phyloP scores from a whole-genome alignment of 2,329 filamentous ascomycete genomes.

The Fusarium sp. region DNA sequence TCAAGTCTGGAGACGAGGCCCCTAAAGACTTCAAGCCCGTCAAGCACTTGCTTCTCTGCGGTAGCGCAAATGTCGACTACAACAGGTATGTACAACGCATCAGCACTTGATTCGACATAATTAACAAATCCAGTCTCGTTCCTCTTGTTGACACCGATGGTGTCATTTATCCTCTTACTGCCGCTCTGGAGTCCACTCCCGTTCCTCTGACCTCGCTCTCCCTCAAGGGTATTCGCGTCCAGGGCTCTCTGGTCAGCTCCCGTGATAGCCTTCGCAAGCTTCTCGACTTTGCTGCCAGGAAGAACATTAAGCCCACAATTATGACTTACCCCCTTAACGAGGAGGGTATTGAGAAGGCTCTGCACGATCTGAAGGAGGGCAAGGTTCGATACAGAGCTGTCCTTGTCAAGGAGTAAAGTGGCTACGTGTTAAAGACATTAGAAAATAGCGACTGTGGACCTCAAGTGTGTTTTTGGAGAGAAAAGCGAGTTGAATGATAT shows the following conservation, averaged over 20 bases:
- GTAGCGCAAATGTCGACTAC: conserved; percentile 28
- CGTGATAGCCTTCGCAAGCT: conserved; percentile 33
- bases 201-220: conserved; percentile 22
- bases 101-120: fast-evolving
- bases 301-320: conserved; percentile 42
- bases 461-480: not conserved
- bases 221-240: conserved; percentile 26
- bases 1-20: conserved; percentile 26
- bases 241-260: conserved; percentile 16
- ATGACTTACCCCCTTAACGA: conserved; percentile 44
- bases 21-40: conserved; percentile 29
- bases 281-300: conserved; percentile 42
- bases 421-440: not conserved
- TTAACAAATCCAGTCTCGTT: conserved; percentile 11
- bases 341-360: conserved; percentile 47
- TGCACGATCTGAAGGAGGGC: conserved; percentile 48
- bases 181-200: conserved; percentile 10
- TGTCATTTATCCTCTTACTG: conserved; percentile 29
- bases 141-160: conserved; percentile 26
- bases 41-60: conserved; percentile 31
- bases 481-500: not conserved
- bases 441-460: not conserved
- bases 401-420: conserved; percentile 38
- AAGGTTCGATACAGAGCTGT: conserved; percentile 44
- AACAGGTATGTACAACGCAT: not conserved